These are phyloP conservation scores for Ceratocystis harringtonii DNA, from an alignment of 2,329 filamentous ascomycete species.

Conservation along the genomic window DNA sequence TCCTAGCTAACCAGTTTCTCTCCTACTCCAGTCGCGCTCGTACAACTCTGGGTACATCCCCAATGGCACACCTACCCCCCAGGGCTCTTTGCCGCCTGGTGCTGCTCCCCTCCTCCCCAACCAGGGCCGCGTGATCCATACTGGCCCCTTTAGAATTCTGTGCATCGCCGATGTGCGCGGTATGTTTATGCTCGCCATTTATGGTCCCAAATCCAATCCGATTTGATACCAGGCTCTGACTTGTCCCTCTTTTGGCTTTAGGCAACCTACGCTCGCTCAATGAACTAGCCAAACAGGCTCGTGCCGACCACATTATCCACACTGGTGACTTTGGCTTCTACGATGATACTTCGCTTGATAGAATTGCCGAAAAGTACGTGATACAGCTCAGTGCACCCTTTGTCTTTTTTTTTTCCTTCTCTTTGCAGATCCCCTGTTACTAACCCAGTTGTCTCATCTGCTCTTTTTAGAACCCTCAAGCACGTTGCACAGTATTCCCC, in stretches of 20 bases:
- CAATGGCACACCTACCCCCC: slow-evolving; percentile 39
- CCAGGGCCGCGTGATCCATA: slow-evolving; percentile 51
- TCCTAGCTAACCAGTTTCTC: slow-evolving; percentile 18
- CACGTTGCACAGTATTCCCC: slow-evolving; percentile 98
- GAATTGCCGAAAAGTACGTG: slow-evolving; percentile 94
- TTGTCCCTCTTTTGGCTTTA: slow-evolving; percentile 25
- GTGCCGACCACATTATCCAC: slow-evolving; percentile 94
- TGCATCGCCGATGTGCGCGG: slow-evolving; percentile 61
- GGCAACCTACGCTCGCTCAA: slow-evolving; percentile 92
- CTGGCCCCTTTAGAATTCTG: slow-evolving; percentile 49
- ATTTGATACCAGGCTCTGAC: slow-evolving; percentile 18
- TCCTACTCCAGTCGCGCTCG: slow-evolving; percentile 26
- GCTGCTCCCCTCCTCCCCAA: slow-evolving; percentile 52
- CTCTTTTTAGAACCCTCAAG: slow-evolving; percentile 61
- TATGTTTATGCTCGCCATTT: slow-evolving; percentile 24
- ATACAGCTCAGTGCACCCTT: background rate
- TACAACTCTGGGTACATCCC: slow-evolving; percentile 44
- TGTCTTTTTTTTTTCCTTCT: background rate
- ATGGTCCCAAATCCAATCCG: background rate
- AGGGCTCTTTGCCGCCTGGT: slow-evolving; percentile 31
- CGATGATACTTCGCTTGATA: slow-evolving; percentile 85
- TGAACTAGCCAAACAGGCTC: slow-evolving; percentile 85
- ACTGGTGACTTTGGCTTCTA: slow-evolving; percentile 99
- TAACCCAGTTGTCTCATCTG: slow-evolving; percentile 14
- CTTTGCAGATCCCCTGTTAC: background rate